A percentile compares a stretch with the other conserved stretches of the same genome.
These are phyloP conservation scores for Xylaria flabelliformis DNA, from an alignment of 495 filamentous ascomycete genomes.

Conservation along the genomic window DNA sequence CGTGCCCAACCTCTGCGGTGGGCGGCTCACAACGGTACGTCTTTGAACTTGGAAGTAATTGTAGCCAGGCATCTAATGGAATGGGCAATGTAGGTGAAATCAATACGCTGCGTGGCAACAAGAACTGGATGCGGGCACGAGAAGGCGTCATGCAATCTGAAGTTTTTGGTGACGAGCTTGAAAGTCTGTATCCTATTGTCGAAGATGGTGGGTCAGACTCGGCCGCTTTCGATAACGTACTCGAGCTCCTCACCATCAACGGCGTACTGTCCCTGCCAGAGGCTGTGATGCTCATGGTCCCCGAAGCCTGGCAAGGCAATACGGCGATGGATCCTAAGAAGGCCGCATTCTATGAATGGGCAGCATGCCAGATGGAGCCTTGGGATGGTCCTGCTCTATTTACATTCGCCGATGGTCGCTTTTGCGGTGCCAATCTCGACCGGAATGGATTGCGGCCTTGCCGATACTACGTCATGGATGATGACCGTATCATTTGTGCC, in stretches of 20 bases:
- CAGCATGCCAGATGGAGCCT: conserved; percentile 98
- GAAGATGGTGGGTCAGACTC: conserved; percentile 98
- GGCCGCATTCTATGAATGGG: conserved; percentile 99
- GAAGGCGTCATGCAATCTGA: conserved; percentile 95
- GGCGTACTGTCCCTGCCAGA: conserved; percentile 96
- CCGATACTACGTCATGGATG: conserved; percentile 97
- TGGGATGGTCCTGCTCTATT: conserved; percentile 99
- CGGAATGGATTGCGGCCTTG: conserved; percentile 96
- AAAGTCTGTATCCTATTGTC: conserved; percentile 90
- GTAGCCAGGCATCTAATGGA: conserved; percentile 42
- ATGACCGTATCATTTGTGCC: conserved; percentile 97
- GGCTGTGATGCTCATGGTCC: conserved; percentile 99
- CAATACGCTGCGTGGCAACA: conserved; percentile 97
- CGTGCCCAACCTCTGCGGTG: conserved; percentile 95
- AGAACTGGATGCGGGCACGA: conserved; percentile 99
- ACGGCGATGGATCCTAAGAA: conserved; percentile 90
- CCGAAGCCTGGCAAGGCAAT: conserved; percentile 98
- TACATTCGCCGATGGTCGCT: conserved; percentile 96
- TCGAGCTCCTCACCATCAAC: conserved; percentile 95
- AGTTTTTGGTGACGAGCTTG: conserved; percentile 91
- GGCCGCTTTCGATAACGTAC: conserved; percentile 96
- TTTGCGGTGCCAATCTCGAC: conserved; percentile 98
- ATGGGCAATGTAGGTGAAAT: conserved; percentile 70
- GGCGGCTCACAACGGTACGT: conserved; percentile 94
- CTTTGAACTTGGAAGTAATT: conserved; percentile 30